Evolutionary conservation across 2,329 filamentous ascomycete species (phyloP).

Genomic region (Apiospora hydei): DNA sequence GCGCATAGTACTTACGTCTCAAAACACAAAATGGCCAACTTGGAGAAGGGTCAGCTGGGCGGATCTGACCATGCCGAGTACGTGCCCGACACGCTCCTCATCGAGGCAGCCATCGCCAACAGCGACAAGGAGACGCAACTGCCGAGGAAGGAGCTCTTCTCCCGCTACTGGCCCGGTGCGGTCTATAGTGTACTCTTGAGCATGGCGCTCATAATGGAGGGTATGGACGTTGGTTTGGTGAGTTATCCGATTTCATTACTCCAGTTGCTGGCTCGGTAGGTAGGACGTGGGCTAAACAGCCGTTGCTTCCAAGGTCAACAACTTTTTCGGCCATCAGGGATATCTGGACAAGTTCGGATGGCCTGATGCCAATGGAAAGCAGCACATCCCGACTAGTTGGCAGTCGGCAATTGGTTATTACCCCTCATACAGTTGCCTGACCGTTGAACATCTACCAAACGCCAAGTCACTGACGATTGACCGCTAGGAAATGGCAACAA

Average conservation of each 20-base stretch:
- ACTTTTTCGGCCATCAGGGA: slow-evolving; percentile 46
- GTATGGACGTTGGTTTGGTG: slow-evolving; percentile 47
- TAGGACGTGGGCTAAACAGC: not conserved
- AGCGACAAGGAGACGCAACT: slow-evolving; percentile 40
- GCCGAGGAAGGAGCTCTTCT: slow-evolving; percentile 43
- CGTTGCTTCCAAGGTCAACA: slow-evolving; percentile 37
- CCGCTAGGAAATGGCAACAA: slow-evolving; percentile 44
- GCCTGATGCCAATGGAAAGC: slow-evolving; percentile 42
- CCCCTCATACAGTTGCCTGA: too few species aligned
- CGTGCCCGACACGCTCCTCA: slow-evolving; percentile 39
- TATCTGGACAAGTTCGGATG: slow-evolving; percentile 45
- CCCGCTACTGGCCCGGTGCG: slow-evolving; percentile 40
- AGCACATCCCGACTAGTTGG: slow-evolving; percentile 53
- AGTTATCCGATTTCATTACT: not conserved
- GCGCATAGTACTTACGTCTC: too few species aligned
- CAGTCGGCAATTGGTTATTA: slow-evolving; percentile 47
- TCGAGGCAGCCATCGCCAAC: slow-evolving; percentile 43
- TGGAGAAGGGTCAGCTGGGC: not conserved
- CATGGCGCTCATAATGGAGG: slow-evolving; percentile 42
- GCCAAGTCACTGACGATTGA: not conserved
- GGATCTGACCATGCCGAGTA: slow-evolving; percentile 35
- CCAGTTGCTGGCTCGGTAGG: too few species aligned
- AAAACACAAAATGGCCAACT: not conserved
- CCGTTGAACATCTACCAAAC: too few species aligned
- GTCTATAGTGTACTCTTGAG: slow-evolving; percentile 42